Percentiles rank a stretch among this genome's conserved stretches.
Evolutionary conservation across 306 rosid genomes (phyloP).

Genomic region (Cicer chorassanicum): DNA sequence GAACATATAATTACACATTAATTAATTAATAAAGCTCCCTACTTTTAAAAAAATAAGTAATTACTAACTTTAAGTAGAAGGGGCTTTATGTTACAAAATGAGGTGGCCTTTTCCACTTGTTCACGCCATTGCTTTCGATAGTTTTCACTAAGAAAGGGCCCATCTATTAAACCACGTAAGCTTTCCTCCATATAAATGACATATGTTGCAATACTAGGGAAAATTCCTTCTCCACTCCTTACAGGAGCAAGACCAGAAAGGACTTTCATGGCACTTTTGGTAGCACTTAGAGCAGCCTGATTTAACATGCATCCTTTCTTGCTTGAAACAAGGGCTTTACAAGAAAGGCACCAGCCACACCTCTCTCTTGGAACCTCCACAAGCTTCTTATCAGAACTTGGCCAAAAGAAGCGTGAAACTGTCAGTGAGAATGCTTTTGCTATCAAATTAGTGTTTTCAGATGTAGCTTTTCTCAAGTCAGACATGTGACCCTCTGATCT

Average conservation of each 20-base stretch:
- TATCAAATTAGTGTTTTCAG: constrained; percentile 61
- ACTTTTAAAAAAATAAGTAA: neutral
- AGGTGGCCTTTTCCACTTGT: constrained; percentile 63
- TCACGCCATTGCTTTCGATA: constrained; percentile 71
- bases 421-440: constrained; percentile 80
- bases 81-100: constrained; percentile 59
- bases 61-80: constrained; percentile 77
- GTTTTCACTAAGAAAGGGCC: constrained; percentile 67
- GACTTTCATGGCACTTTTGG: constrained; percentile 75
- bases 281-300: constrained; percentile 81
- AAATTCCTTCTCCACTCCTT: constrained; percentile 77
- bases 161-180: constrained; percentile 69
- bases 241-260: constrained; percentile 66
- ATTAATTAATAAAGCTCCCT: neutral
- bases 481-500: constrained; percentile 60
- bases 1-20: constrained; percentile 11
- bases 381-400: constrained; percentile 84
- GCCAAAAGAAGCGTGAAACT: constrained; percentile 95
- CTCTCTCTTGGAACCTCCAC: constrained; percentile 95
- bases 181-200: constrained; percentile 79
- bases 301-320: constrained; percentile 94
- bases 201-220: constrained; percentile 72
- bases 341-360: constrained; percentile 97
- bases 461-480: constrained; percentile 60
- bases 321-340: constrained; percentile 74